These are phyloP conservation scores for Corylus americana DNA, from an alignment of 306 rosid genomes.

Conservation along the genomic window DNA sequence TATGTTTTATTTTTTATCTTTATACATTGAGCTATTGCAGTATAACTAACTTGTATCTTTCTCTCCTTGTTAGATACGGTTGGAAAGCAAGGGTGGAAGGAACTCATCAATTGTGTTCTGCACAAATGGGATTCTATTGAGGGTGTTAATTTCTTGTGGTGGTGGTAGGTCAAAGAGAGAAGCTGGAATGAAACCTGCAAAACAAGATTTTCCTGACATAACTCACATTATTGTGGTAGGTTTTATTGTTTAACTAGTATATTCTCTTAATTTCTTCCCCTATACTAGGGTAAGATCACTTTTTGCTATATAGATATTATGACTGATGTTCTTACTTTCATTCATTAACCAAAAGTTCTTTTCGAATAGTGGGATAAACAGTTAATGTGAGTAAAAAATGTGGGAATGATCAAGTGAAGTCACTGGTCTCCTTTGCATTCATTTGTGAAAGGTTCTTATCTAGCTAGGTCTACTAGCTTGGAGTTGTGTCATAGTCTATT, in stretches of 20 bases:
- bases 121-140: slow-evolving; percentile 84
- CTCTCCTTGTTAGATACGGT: slow-evolving; percentile 69
- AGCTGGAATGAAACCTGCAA: slow-evolving; percentile 26
- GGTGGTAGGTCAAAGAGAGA: slow-evolving; percentile 30
- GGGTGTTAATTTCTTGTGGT: slow-evolving; percentile 67
- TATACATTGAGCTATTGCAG: slow-evolving; percentile 4
- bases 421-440: not conserved
- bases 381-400: not conserved
- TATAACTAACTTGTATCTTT: slow-evolving; percentile 14
- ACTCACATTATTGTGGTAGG: slow-evolving; percentile 94
- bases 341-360: not conserved
- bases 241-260: slow-evolving; percentile 16
- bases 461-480: not conserved
- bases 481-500: not conserved
- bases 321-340: not conserved
- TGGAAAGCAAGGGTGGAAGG: slow-evolving; percentile 85
- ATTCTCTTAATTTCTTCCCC: not conserved
- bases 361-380: not conserved
- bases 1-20: not conserved
- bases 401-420: not conserved
- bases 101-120: slow-evolving; percentile 82
- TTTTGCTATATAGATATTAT: not conserved
- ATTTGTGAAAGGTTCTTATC: not conserved
- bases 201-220: slow-evolving; percentile 47
- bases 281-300: not conserved